A percentile compares a stretch with the other conserved stretches of the same genome.
Evolutionary conservation across 208 protist genomes (phyloP).

Genomic region (Hexamita inflata): DNA sequence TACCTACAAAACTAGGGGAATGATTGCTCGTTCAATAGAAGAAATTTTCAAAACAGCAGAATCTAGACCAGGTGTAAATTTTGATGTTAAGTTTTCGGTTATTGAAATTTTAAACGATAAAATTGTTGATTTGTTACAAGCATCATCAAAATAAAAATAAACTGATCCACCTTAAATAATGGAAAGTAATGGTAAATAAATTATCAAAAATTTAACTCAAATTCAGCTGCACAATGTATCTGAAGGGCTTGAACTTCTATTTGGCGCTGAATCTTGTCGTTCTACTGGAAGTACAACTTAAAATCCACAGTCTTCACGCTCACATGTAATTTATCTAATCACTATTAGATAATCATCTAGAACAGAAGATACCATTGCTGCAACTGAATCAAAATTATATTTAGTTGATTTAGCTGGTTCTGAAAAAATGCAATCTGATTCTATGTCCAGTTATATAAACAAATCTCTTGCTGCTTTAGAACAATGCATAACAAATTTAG

Average conservation of each 20-base stretch:
- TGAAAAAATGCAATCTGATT: background rate
- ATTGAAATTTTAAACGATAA: constrained; percentile 22
- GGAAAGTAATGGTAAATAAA: background rate
- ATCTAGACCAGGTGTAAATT: background rate
- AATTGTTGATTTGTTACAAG: constrained; percentile 14
- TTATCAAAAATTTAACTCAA: background rate
- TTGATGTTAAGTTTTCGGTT: constrained; percentile 17
- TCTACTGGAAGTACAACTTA: background rate
- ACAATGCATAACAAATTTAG: background rate
- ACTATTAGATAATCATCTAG: background rate
- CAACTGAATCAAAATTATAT: background rate
- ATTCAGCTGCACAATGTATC: background rate
- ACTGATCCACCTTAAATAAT: background rate
- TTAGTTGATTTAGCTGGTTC: constrained; percentile 28
- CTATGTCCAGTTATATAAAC: background rate
- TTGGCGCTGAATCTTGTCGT: constrained; percentile 1
- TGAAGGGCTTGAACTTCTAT: constrained; percentile 3
- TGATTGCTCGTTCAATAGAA: background rate
- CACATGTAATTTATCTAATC: constrained; percentile 9
- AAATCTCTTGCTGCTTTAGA: constrained; percentile 8
- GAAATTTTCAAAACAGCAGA: background rate
- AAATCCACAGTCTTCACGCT: background rate
- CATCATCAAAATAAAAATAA: background rate
- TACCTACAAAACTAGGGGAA: constrained; percentile 22
- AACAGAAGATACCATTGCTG: background rate